phyloP scores from a whole-genome alignment of 768 basidiomycete genomes.

The Russula vinacea region DNA sequence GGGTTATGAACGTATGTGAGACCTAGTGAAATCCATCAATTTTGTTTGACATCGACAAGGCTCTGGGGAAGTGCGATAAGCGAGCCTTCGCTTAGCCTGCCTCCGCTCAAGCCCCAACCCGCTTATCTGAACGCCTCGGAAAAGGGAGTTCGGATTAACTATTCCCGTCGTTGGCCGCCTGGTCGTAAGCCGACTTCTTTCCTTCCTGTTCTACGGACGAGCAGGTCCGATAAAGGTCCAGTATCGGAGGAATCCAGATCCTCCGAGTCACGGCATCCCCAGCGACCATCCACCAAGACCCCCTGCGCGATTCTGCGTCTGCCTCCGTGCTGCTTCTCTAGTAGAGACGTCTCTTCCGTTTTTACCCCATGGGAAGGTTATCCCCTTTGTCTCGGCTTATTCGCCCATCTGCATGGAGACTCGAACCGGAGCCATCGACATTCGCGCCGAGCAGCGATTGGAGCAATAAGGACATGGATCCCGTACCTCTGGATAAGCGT shows the following conservation, averaged over 20 bases:
- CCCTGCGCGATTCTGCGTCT: neutral
- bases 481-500: constrained; percentile 55
- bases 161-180: too few species aligned
- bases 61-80: neutral
- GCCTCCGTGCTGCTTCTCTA: neutral
- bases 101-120: neutral
- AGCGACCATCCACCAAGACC: too few species aligned
- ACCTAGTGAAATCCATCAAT: too few species aligned
- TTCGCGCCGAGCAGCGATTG: constrained; percentile 59
- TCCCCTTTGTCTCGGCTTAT: neutral
- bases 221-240: neutral
- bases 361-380: neutral
- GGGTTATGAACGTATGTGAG: too few species aligned
- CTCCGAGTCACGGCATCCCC: too few species aligned
- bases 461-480: constrained; percentile 77
- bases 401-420: constrained; percentile 44
- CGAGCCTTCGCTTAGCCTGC: neutral
- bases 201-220: too few species aligned
- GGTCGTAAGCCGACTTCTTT: neutral
- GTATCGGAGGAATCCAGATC: neutral
- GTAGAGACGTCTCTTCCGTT: neutral
- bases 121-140: neutral
- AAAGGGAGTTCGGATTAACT: neutral
- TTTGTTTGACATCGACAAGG: neutral
- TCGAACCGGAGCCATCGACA: constrained; percentile 50